A percentile compares a stretch with the other conserved stretches of the same genome.
phyloP scores from a whole-genome alignment of 2,329 filamentous ascomycete genomes.

The Fusarium coffeatum region DNA sequence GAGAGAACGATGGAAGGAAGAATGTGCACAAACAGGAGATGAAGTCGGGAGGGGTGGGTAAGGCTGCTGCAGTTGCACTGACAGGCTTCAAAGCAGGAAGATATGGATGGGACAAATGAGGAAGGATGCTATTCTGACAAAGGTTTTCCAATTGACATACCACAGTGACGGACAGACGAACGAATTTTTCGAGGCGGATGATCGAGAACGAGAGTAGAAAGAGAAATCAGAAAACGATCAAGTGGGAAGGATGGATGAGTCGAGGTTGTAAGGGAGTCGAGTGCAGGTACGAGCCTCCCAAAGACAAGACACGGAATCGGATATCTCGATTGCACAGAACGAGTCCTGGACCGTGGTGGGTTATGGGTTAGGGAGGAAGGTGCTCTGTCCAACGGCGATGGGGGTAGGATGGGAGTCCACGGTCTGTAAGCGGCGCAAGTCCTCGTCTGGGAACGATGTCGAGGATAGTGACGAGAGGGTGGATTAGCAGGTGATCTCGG shows the following conservation, averaged over 20 bases:
- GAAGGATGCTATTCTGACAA: conserved; percentile 19
- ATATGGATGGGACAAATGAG: conserved; percentile 28
- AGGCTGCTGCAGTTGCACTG: conserved; percentile 15
- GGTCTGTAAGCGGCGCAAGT: conserved; percentile 36
- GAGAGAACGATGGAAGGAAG: conserved; percentile 19
- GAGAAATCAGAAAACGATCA: conserved; percentile 12
- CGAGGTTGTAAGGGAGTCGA: conserved; percentile 30
- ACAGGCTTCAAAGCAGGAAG: conserved; percentile 18
- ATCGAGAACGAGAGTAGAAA: conserved; percentile 11
- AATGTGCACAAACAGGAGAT: conserved; percentile 36
- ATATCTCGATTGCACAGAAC: conserved; percentile 45
- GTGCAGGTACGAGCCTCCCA: conserved; percentile 33
- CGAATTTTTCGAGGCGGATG: conserved; percentile 13
- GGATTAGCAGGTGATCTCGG: conserved; percentile 42
- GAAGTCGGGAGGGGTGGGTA: conserved; percentile 14
- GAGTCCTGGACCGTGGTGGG: conserved; percentile 31
- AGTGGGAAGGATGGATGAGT: conserved; percentile 18
- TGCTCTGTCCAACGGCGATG: conserved; percentile 38
- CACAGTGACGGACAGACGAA: conserved; percentile 25
- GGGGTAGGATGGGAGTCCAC: conserved; percentile 23
- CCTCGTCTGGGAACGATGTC: conserved; percentile 31
- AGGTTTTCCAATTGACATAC: conserved; percentile 32
- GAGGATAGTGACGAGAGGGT: conserved; percentile 26
- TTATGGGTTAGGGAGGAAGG: conserved; percentile 9
- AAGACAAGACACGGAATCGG: conserved; percentile 31